Evolutionary conservation across 164 flowering plant species (phyloP), one percentile per base, ranked within the genome.

Genomic region (Vitis labrusca): DNA sequence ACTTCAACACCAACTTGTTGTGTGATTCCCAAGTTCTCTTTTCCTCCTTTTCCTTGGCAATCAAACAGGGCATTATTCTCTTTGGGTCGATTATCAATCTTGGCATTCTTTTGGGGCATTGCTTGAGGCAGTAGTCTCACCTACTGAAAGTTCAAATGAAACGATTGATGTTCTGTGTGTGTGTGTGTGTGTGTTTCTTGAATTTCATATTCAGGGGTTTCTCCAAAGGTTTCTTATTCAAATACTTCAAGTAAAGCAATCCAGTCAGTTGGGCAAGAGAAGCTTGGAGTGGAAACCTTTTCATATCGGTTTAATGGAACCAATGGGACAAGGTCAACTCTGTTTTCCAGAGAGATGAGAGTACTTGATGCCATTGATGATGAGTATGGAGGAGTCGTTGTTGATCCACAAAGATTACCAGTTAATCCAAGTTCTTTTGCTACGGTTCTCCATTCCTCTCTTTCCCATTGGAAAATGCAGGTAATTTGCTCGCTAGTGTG

Each of bases 311-410:
- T 87, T 13, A 80, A 76, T 73, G 85, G 82, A 75, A 70, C 61
- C 16, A 85, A 80, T 68, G 86, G 85, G 19, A 54, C 76, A 14
- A 63, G 50, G 53, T 71, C 78, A 29, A 71, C 65, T 53, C 49
- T 74, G 19, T 70, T 71, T 61, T 53, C 72, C 9, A 75, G 72
- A 56, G 74, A 80, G 17, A 52, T 23, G 59, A 64, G 64, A 72
- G 65, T 88, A 11, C 85, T 94, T 53, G 81, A 88, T 73, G 83
- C 84, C 10, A 63, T 53, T 56, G 91, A 91, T 69, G 98, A 94
- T 77, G 85, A 82, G 65, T 94, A 94, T 70, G 94, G 77, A 2
- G 98, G 97, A 62, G 80, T 90, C 52, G 76, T 92, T 16, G 75
- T 94, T 71, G 78, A 94, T 72, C 74, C 93, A 3, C 81, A 81